These are phyloP conservation scores for Geoglossum glabrum DNA, from an alignment of 495 filamentous ascomycete species.

Conservation along the genomic window DNA sequence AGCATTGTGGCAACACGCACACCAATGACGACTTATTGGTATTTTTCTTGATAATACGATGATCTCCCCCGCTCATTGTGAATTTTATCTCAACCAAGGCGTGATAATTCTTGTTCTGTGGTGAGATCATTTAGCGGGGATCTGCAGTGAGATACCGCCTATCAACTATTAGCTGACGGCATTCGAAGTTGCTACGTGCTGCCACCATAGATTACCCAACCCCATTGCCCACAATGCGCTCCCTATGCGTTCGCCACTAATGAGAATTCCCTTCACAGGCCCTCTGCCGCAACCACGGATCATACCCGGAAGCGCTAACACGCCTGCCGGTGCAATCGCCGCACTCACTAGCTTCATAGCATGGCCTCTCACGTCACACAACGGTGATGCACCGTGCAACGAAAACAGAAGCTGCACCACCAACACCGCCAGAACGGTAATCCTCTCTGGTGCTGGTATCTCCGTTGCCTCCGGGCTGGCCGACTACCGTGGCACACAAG, in stretches of 20 bases:
- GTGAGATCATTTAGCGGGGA: too few relatives aligned
- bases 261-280: slow-evolving; percentile 82
- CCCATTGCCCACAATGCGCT: neutral
- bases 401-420: neutral
- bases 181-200: too few relatives aligned
- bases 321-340: slow-evolving; percentile 50
- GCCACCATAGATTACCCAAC: neutral
- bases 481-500: slow-evolving; percentile 77
- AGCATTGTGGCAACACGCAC: too few relatives aligned
- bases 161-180: too few relatives aligned
- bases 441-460: slow-evolving; percentile 82
- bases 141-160: too few relatives aligned
- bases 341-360: slow-evolving; percentile 58
- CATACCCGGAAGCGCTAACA: slow-evolving; percentile 46
- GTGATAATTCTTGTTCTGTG: too few relatives aligned
- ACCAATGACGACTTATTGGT: too few relatives aligned
- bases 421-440: slow-evolving; percentile 33
- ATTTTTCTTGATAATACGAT: too few relatives aligned
- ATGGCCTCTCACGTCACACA: slow-evolving; percentile 8
- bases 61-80: too few relatives aligned
- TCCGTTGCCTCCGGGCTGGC: slow-evolving; percentile 84
- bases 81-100: too few relatives aligned
- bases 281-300: slow-evolving; percentile 61
- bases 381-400: neutral
- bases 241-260: slow-evolving; percentile 42